Evolutionary conservation across 1,139 yeast species (phyloP), one percentile per base, ranked within the genome.

Genomic region (Nakaseomyces delphensis): DNA sequence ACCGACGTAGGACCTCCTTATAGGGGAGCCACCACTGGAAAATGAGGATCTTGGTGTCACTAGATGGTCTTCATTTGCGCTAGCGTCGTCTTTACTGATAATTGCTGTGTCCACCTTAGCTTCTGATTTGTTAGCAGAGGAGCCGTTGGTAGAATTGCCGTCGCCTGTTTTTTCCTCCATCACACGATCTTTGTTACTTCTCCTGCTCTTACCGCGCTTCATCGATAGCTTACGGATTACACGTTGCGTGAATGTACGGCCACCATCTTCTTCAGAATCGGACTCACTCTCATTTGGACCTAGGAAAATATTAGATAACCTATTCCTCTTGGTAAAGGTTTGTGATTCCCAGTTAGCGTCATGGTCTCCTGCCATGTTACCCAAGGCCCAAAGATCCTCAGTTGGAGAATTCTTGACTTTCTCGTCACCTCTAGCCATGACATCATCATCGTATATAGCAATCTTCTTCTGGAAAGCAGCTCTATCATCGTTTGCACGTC

Each of bases 401-500:
- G 75, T 70, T n/a, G 27, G 16, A 2, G 37, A 33, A 27, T 33
- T 33, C 25, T 20, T 33, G 8, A 33, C 16, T 18, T 33, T 33
- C 19, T 21, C 18, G 2, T 21, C 37, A 16, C 37, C 21, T 33
- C 37, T 33, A 5, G 20, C 37, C 27, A 33, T 20, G 37, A 33
- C 27, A 21, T 33, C 37, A 21, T 21, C 27, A 27, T 33, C 27
- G 18, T 33, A 33, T 11, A 21, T 15, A 3, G 74, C 68, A 62
- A 66, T 71, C 59, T 76, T 73, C 59, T 76, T 73, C 60, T 81
- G 87, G 76, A 83, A 83, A 2, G 91, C 81, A 14, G 83, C 76
- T 71, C 94, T 75, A 58, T 83, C 94, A 66, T 83, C 94, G 52
- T 70, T 79, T 7, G 89, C 89, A 14, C 91, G 91, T 38, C 82